These are phyloP conservation scores for Aspergillus heteromorphus DNA, from an alignment of 495 filamentous ascomycete species.

Conservation along the genomic window DNA sequence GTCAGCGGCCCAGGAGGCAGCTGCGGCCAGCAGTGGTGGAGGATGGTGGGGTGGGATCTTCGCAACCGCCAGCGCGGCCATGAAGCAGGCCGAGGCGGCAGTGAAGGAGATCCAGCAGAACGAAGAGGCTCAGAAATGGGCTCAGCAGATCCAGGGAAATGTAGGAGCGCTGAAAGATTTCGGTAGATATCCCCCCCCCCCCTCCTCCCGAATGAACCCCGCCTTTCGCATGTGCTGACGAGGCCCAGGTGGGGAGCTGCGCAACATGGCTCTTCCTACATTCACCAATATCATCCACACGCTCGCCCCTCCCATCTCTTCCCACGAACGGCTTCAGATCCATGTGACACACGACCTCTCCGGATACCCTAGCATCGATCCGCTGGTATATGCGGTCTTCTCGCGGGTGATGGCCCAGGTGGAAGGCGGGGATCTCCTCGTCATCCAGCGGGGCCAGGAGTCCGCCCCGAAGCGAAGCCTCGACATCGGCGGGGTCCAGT, in stretches of 20 bases:
- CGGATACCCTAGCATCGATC: conserved; percentile 90
- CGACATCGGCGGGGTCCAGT: conserved; percentile 42
- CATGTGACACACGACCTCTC: conserved; percentile 95
- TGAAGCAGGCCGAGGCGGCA: conserved; percentile 89
- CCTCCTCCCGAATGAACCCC: conserved; percentile 2
- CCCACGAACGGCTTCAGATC: conserved; percentile 95
- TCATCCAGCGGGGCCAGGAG: conserved; percentile 88
- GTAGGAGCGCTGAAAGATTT: conserved; percentile 74
- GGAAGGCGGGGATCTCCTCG: conserved; percentile 93
- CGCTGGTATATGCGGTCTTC: conserved; percentile 88
- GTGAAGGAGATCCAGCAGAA: conserved; percentile 95
- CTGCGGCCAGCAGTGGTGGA: conserved; percentile 46
- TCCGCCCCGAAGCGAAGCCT: conserved; percentile 63
- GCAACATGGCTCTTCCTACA: conserved; percentile 83
- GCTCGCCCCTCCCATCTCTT: conserved; percentile 92
- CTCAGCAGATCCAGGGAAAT: conserved; percentile 88
- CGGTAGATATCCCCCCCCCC: conserved; percentile 58
- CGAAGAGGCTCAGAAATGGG: conserved; percentile 94
- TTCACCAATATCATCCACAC: conserved; percentile 93
- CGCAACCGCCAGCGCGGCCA: conserved; percentile 62
- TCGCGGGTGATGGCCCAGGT: conserved; percentile 97
- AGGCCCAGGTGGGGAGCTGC: conserved; percentile 75
- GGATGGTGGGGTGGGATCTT: conserved; percentile 93
- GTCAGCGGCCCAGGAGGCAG: conserved; percentile 21
- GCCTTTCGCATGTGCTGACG: conserved; percentile 1